These are phyloP conservation scores for Akanthomyces muscarius DNA, from an alignment of 2,329 filamentous ascomycete species.

Conservation along the genomic window DNA sequence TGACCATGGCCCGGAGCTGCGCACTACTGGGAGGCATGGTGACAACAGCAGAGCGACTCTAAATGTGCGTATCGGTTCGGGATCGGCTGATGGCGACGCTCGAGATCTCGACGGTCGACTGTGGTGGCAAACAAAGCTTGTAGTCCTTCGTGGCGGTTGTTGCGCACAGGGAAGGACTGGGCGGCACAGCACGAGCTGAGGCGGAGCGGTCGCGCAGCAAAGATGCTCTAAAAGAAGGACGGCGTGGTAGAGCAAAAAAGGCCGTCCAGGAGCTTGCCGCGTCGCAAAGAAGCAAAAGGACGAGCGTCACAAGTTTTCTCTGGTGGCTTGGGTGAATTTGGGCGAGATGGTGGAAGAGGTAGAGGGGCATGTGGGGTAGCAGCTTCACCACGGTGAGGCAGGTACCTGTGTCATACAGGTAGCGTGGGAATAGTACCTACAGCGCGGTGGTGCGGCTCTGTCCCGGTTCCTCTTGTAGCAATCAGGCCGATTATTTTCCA, in stretches of 20 bases:
- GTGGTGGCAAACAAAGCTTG: background rate
- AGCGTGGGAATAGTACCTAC: background rate
- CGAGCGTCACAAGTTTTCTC: background rate
- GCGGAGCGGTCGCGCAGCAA: background rate
- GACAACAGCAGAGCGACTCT: background rate
- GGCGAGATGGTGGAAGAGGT: background rate
- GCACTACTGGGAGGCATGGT: slow-evolving; percentile 35
- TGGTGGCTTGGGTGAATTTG: background rate
- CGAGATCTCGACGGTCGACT: background rate
- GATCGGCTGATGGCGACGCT: background rate
- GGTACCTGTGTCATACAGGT: background rate
- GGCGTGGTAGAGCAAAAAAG: background rate
- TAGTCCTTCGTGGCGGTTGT: background rate
- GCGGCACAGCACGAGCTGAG: background rate
- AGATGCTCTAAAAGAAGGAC: background rate
- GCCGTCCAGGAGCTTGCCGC: background rate
- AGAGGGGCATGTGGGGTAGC: slow-evolving; percentile 13
- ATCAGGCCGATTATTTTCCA: too few species aligned
- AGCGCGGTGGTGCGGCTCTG: background rate
- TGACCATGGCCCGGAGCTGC: slow-evolving; percentile 38
- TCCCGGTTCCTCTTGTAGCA: too few species aligned
- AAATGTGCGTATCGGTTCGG: background rate
- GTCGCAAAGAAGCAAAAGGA: background rate
- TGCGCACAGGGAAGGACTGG: background rate
- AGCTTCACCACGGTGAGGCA: background rate